A percentile compares a stretch with the other conserved stretches of the same genome.
These are phyloP conservation scores for Trichosporon sp. DNA, from an alignment of 1,284 basidiomycete genomes.

Conservation along the genomic window DNA sequence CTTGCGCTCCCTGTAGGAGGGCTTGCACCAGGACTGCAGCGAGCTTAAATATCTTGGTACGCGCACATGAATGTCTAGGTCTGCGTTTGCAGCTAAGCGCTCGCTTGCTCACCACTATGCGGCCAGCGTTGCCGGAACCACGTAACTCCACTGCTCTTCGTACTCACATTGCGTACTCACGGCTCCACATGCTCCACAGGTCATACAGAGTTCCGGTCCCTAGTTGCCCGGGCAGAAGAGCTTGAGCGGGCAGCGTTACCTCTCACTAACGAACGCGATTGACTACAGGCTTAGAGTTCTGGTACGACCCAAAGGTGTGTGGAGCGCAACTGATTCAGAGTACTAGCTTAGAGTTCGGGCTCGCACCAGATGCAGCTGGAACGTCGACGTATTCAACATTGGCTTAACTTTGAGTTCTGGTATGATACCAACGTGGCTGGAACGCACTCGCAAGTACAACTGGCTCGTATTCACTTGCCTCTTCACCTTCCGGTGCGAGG, in stretches of 20 bases:
- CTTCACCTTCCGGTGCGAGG: neutral
- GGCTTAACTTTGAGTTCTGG: too few relatives aligned
- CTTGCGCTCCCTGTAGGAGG: neutral
- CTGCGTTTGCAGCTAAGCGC: too few relatives aligned
- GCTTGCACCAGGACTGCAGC: neutral
- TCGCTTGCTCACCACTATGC: too few relatives aligned
- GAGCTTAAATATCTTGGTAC: neutral
- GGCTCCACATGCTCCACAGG: too few relatives aligned
- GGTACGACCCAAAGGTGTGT: neutral
- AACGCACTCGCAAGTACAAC: neutral
- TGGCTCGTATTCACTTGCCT: neutral
- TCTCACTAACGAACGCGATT: too few relatives aligned
- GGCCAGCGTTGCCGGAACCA: too few relatives aligned
- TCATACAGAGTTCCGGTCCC: too few relatives aligned
- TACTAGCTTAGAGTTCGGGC: neutral
- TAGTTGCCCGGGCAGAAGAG: too few relatives aligned
- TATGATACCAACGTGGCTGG: neutral
- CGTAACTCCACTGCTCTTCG: too few relatives aligned
- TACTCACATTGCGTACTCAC: too few relatives aligned
- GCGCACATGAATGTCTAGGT: too few relatives aligned
- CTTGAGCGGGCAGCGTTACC: too few relatives aligned
- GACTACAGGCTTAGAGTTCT: neutral
- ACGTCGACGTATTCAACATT: neutral
- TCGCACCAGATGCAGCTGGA: neutral
- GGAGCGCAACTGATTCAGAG: neutral